A percentile compares a stretch with the other conserved stretches of the same genome.
Conservation (phyloP, 306 rosid species). For the Aeschynomene evenia region DNA sequence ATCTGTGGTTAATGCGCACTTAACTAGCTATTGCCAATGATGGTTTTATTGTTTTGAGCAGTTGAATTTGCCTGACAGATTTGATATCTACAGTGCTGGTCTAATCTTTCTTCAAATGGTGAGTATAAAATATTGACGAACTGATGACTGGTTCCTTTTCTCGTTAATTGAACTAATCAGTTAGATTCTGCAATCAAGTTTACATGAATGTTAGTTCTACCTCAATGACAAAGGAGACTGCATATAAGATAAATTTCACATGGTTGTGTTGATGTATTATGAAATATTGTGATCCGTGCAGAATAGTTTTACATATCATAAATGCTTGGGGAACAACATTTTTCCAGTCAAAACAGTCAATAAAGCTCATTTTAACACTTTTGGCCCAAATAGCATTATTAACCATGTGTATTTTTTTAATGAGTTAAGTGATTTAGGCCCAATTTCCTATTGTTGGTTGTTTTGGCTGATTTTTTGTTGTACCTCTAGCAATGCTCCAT, state of each 20-base stretch:
- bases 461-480: no score
- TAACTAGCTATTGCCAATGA: not conserved
- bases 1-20: slow-evolving; percentile 13
- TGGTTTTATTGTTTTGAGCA: slow-evolving; percentile 48
- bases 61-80: slow-evolving; percentile 92
- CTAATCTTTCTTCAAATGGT: slow-evolving; percentile 95
- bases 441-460: no score
- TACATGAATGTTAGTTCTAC: slow-evolving; percentile 7
- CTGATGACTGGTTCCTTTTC: slow-evolving; percentile 16
- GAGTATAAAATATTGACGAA: slow-evolving; percentile 39
- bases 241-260: slow-evolving; percentile 16
- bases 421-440: no score
- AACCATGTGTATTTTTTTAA: no score
- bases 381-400: no score
- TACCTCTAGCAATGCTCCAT: no score
- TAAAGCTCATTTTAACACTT: no score
- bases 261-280: not conserved
- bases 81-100: slow-evolving; percentile 91
- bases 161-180: slow-evolving; percentile 5
- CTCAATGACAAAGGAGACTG: slow-evolving; percentile 2
- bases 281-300: not conserved
- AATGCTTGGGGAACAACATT: no score
- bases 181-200: slow-evolving; percentile 2
- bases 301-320: not conserved
- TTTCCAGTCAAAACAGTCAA: no score